Conservation (phyloP, 164 flowering plant species). For the Vitis cinerea region DNA sequence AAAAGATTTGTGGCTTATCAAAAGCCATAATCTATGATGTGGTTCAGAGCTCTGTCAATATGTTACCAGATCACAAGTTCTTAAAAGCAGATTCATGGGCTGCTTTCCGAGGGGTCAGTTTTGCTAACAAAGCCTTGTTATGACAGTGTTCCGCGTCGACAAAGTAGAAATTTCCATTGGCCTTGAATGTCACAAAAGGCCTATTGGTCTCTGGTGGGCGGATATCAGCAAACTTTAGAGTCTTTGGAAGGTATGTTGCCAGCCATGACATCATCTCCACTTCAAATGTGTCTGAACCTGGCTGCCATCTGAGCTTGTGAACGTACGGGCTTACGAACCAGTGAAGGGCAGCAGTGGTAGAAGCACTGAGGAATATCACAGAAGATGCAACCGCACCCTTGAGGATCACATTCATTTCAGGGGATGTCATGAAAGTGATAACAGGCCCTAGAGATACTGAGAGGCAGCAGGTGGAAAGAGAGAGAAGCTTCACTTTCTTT, state of each 20-base stretch:
- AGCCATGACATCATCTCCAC: slow-evolving; percentile 95
- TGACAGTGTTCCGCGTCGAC: slow-evolving; percentile 78
- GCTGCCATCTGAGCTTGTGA: slow-evolving; percentile 91
- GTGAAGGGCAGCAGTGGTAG: slow-evolving; percentile 86
- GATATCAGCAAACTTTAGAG: slow-evolving; percentile 79
- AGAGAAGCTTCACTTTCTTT: slow-evolving; percentile 92
- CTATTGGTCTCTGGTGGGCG: slow-evolving; percentile 68
- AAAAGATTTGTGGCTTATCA: too few species aligned
- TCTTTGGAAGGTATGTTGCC: slow-evolving; percentile 59
- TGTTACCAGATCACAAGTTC: slow-evolving; percentile 49
- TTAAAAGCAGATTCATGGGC: slow-evolving; percentile 67
- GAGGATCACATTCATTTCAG: slow-evolving; percentile 77
- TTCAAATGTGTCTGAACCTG: slow-evolving; percentile 82
- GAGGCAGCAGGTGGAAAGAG: slow-evolving; percentile 94
- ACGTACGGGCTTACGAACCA: slow-evolving; percentile 96
- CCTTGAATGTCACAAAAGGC: slow-evolving; percentile 86
- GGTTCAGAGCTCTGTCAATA: too few species aligned
- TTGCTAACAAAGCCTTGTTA: slow-evolving; percentile 91
- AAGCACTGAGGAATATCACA: slow-evolving; percentile 86
- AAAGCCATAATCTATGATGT: too few species aligned
- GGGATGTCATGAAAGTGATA: slow-evolving; percentile 86
- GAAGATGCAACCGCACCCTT: slow-evolving; percentile 91
- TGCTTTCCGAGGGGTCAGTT: slow-evolving; percentile 65
- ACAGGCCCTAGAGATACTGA: slow-evolving; percentile 93
- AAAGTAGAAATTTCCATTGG: slow-evolving; percentile 70